phyloP scores from a whole-genome alignment of 1,284 basidiomycete genomes.

The Xanthoconium separans region DNA sequence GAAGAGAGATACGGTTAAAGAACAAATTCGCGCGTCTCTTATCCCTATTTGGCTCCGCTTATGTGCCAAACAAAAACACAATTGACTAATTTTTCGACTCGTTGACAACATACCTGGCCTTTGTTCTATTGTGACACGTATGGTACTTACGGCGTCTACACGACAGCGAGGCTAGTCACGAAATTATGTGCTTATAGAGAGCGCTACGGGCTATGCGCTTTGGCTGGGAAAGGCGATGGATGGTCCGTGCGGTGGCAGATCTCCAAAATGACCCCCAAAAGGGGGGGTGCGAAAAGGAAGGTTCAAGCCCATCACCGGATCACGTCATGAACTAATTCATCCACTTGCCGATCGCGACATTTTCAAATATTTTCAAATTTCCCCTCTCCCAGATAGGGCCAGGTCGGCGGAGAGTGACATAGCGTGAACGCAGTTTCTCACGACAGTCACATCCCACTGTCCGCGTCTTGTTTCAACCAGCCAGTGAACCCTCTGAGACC shows the following conservation, averaged over 20 bases:
- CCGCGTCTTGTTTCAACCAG: background rate
- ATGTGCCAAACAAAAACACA: constrained; percentile 39
- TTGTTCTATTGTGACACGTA: constrained; percentile 2
- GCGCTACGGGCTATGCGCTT: background rate
- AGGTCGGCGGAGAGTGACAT: constrained; percentile 7
- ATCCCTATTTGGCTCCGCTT: constrained; percentile 51
- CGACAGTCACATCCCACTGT: background rate
- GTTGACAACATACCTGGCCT: constrained; percentile 8
- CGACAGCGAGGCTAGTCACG: background rate
- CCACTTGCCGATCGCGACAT: constrained; percentile 31
- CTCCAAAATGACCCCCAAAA: constrained; percentile 13
- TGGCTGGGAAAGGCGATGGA: background rate
- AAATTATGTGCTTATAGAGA: background rate
- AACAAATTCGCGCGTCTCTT: constrained; percentile 43
- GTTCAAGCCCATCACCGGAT: constrained; percentile 29
- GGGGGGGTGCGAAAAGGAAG: constrained; percentile 8
- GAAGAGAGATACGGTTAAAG: constrained; percentile 44
- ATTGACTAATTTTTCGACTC: constrained; percentile 28
- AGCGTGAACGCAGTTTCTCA: constrained; percentile 2
- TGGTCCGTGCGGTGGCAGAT: constrained; percentile 37
- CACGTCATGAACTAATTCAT: constrained; percentile 31
- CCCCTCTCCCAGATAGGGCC: background rate
- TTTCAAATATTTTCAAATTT: constrained; percentile 18
- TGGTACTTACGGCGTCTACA: constrained; percentile 1
- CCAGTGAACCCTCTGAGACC: too few relatives aligned